Conservation (phyloP, 2,329 filamentous ascomycete genomes). For the Neospermospora avenae region DNA sequence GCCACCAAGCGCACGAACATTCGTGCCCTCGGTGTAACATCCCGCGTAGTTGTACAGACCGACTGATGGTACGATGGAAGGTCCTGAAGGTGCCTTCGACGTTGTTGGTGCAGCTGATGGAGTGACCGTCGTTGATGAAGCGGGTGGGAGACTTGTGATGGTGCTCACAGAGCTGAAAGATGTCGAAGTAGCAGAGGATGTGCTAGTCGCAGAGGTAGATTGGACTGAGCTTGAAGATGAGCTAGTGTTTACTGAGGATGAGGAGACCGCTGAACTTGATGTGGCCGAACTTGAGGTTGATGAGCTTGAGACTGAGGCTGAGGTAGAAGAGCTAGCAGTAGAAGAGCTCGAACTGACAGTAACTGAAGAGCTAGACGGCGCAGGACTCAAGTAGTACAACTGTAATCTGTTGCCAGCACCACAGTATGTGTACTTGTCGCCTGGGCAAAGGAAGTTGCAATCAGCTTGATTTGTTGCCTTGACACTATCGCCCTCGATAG, state of each 20-base stretch:
- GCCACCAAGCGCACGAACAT: conserved; percentile 24
- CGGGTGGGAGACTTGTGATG: background rate
- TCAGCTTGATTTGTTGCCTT: conserved; percentile 26
- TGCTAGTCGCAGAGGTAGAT: background rate
- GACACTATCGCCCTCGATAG: conserved; percentile 21
- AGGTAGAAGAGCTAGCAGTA: background rate
- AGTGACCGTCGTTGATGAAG: background rate
- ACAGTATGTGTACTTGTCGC: conserved; percentile 32
- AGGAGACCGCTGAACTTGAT: too few species aligned
- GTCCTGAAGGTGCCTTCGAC: conserved; percentile 15
- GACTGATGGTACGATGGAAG: conserved; percentile 20
- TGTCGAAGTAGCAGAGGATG: background rate
- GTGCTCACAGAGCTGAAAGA: background rate
- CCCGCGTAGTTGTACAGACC: conserved; percentile 29
- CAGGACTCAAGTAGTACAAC: conserved; percentile 5
- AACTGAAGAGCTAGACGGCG: conserved; percentile 2
- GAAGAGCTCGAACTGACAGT: background rate
- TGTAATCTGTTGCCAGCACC: conserved; percentile 30
- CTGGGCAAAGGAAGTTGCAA: conserved; percentile 25
- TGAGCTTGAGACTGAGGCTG: background rate
- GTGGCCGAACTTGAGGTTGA: too few species aligned
- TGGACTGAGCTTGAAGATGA: background rate
- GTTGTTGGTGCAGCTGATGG: conserved; percentile 9
- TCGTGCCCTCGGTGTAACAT: conserved; percentile 32
- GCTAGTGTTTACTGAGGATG: too few species aligned